Evolutionary conservation across 768 basidiomycete species (phyloP), one percentile per base, ranked within the genome.

Genomic region (Pleurotus cornucopiae): DNA sequence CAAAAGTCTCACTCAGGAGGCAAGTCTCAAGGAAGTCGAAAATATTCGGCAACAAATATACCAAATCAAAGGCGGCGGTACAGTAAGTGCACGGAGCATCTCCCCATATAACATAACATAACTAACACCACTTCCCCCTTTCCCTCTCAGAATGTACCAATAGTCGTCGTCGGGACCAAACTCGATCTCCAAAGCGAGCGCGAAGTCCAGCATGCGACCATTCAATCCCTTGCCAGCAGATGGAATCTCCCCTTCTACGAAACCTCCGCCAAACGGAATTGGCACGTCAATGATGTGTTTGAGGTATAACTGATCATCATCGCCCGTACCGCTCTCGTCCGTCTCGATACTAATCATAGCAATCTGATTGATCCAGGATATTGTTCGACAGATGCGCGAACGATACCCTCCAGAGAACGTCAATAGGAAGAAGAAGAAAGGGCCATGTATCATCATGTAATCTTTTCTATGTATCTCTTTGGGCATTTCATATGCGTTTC

Each of bases 151-250:
- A 73, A 71, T 26, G 72, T 91, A 16, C 93, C 92, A 6, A 89
- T 94, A 60, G 88, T 93, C 9, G 80, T 94, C 13, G 92, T 92
- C 6, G 92, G 91, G 43, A 93, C 91, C 26, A 92, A 93, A 67
- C 75, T 88, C 41, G 93, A 94, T 67, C 79, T 94, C 39, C 80
- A 80, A 23, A 84, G 80, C 57, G 92, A 94, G 67, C 81, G 93
- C 30, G 89, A 93, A 65, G 88, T 94, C 5, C 81, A 83, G 14
- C 75, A 78, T 46, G 73, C 66, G 41, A 82, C 81, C 0, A 87
- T 91, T 34, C 81, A 86, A 63, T 71, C 80, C 7, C 79, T 90
- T 9, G 81, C 86, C 16, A 74, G 69, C 30, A 76, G 76, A 2
- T 91, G 90, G 89, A 73, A 75, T 12, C 71, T 90, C n/a, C 88